These are phyloP conservation scores for Cutaneotrichosporon sp. DNA, from an alignment of 1,284 basidiomycete genomes.

Conservation along the genomic window DNA sequence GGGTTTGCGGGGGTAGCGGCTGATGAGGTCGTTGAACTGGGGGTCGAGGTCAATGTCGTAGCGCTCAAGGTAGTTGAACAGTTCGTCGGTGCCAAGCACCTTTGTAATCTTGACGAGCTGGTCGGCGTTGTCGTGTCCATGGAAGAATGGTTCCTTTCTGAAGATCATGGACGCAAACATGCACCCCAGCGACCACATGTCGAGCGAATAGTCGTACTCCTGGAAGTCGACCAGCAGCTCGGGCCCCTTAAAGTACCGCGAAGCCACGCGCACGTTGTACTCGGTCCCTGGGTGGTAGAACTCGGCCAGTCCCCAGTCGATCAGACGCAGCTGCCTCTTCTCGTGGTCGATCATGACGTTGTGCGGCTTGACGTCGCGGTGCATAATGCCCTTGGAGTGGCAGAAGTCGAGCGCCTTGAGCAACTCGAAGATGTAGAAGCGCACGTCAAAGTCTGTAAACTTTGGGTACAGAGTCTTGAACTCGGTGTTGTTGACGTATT, in stretches of 20 bases:
- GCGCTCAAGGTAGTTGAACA: slow-evolving; percentile 79
- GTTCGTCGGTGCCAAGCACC: slow-evolving; percentile 92
- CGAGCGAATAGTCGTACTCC: slow-evolving; percentile 92
- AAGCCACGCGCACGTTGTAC: slow-evolving; percentile 97
- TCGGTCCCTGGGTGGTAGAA: slow-evolving; percentile 98
- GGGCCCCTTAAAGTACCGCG: slow-evolving; percentile 96
- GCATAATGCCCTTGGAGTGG: slow-evolving; percentile 98
- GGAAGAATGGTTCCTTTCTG: slow-evolving; percentile 99
- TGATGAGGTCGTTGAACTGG: slow-evolving; percentile 83
- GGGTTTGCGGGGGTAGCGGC: slow-evolving; percentile 86
- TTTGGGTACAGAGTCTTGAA: slow-evolving; percentile 96
- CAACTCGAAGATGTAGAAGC: slow-evolving; percentile 95
- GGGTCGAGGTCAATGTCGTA: slow-evolving; percentile 90
- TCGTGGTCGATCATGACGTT: slow-evolving; percentile 99
- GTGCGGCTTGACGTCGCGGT: slow-evolving; percentile 97
- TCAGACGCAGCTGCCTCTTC: slow-evolving; percentile 88
- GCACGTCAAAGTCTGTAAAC: slow-evolving; percentile 90
- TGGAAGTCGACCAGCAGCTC: slow-evolving; percentile 97
- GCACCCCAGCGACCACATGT: slow-evolving; percentile 98
- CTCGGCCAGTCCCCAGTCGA: slow-evolving; percentile 98
- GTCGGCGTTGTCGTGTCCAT: slow-evolving; percentile 98
- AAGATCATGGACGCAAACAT: slow-evolving; percentile 99
- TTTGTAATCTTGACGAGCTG: slow-evolving; percentile 98
- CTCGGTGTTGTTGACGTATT: slow-evolving; percentile 97
- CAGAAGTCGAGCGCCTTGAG: slow-evolving; percentile 97